These are phyloP conservation scores for Paradendryphiella salina DNA, from an alignment of 2,329 filamentous ascomycete genomes.

Conservation along the genomic window DNA sequence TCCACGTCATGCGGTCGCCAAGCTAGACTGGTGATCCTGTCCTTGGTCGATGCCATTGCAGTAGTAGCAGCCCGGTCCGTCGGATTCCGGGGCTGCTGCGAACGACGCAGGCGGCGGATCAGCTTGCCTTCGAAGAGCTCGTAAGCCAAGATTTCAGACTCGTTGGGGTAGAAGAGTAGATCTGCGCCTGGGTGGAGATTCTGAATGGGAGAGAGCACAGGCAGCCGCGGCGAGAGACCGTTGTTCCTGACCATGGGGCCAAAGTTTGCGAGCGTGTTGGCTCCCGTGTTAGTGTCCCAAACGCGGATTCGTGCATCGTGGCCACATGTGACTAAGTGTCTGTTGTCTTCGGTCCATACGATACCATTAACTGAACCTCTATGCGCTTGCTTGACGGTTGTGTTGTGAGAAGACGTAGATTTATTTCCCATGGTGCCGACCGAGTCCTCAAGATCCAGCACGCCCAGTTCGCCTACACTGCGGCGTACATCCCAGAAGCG, in stretches of 20 bases:
- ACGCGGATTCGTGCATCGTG: conserved; percentile 84
- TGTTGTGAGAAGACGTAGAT: conserved; percentile 46
- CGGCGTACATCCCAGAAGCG: conserved; percentile 87
- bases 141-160: conserved; percentile 73
- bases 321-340: conserved; percentile 75
- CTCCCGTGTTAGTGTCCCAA: conserved; percentile 79
- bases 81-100: conserved; percentile 49
- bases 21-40: conserved; percentile 70
- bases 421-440: conserved; percentile 62
- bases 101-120: conserved; percentile 70
- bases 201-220: conserved; percentile 62
- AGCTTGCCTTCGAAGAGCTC: conserved; percentile 77
- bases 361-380: conserved; percentile 81
- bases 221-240: conserved; percentile 46
- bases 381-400: conserved; percentile 63
- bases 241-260: conserved; percentile 78
- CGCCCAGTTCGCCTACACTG: conserved; percentile 73
- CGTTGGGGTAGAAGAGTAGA: conserved; percentile 78
- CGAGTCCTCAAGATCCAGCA: conserved; percentile 82
- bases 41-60: conserved; percentile 29
- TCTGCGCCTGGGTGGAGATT: conserved; percentile 62
- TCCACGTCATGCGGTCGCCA: conserved; percentile 74
- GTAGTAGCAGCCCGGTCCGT: conserved; percentile 4
- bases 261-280: conserved; percentile 87
- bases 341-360: conserved; percentile 79